phyloP scores from a whole-genome alignment of 768 basidiomycete species.

The Amanita rimosa region DNA sequence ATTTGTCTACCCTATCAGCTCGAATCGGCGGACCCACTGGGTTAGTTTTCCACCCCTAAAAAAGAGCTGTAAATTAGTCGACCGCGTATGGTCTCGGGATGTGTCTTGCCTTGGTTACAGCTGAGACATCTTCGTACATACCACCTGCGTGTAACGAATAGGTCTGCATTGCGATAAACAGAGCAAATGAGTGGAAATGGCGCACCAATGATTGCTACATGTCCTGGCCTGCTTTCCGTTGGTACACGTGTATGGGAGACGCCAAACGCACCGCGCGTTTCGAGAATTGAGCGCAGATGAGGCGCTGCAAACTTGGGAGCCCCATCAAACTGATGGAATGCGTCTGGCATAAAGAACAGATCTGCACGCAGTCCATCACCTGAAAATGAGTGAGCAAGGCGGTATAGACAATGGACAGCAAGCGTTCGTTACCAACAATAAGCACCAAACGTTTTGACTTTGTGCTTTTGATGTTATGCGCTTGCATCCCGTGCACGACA shows the following conservation, averaged over 20 bases:
- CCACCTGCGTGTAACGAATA: conserved; percentile 34
- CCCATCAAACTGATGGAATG: conserved; percentile 38
- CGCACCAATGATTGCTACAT: conserved; percentile 77
- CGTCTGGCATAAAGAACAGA: conserved; percentile 54
- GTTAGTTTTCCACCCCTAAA: conserved; percentile 78
- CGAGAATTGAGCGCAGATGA: conserved; percentile 55
- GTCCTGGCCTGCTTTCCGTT: conserved; percentile 81
- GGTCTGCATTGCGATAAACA: not conserved
- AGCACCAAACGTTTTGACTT: conserved; percentile 68
- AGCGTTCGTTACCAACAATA: conserved; percentile 49
- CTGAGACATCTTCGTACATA: conserved; percentile 87
- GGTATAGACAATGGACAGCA: not conserved
- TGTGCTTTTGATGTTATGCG: conserved; percentile 25
- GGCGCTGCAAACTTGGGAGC: conserved; percentile 60
- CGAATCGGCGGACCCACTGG: conserved; percentile 35
- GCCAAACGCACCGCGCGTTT: conserved; percentile 66
- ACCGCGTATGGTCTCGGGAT: not conserved
- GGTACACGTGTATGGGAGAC: conserved; percentile 81
- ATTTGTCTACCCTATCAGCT: conserved; percentile 13
- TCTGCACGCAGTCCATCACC: conserved; percentile 83
- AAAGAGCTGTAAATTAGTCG: conserved; percentile 6
- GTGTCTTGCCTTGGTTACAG: conserved; percentile 63
- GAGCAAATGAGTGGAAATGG: not conserved
- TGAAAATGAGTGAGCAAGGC: conserved; percentile 14
- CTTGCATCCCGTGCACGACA: conserved; percentile 68